Evolutionary conservation across 2,329 filamentous ascomycete species (phyloP).

Genomic region (Sporothrix globosa): DNA sequence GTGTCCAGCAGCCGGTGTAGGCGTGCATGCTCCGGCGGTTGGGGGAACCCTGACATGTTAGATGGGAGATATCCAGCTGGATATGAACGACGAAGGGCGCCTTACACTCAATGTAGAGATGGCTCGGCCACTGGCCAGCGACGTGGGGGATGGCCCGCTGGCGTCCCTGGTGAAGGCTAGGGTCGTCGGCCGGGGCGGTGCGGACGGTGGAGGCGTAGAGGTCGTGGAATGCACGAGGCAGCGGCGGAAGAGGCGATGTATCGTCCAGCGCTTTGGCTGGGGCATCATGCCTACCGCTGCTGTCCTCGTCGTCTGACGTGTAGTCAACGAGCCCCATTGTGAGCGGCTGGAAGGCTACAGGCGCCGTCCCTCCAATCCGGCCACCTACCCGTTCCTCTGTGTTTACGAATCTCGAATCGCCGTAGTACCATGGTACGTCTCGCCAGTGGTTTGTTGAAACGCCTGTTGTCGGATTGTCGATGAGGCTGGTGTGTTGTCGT

Average conservation of each 20-base stretch:
- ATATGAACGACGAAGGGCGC: too few species aligned
- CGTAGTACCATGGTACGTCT: background rate
- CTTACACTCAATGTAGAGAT: conserved; percentile 92
- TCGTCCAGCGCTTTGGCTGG: background rate
- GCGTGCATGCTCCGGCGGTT: conserved; percentile 50
- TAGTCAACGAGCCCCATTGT: conserved; percentile 47
- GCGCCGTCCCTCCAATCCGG: background rate
- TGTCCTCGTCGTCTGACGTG: conserved; percentile 37
- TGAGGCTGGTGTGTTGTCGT: background rate
- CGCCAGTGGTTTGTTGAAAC: background rate
- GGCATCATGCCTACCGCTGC: background rate
- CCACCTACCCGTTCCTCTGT: background rate
- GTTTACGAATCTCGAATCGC: background rate
- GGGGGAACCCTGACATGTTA: conserved; percentile 56
- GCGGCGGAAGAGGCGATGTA: conserved; percentile 61
- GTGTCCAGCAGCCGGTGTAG: conserved; percentile 51
- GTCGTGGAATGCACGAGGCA: conserved; percentile 82
- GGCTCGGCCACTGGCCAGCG: conserved; percentile 88
- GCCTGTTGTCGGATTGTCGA: background rate
- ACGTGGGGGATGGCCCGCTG: conserved; percentile 82
- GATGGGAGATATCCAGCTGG: background rate
- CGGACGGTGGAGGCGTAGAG: conserved; percentile 84
- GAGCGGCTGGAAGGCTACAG: too few species aligned
- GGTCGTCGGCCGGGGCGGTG: conserved; percentile 77
- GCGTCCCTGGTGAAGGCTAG: conserved; percentile 80